A percentile compares a stretch with the other conserved stretches of the same genome.
Conservation (phyloP, 306 rosid species). For the Alnus glutinosa region DNA sequence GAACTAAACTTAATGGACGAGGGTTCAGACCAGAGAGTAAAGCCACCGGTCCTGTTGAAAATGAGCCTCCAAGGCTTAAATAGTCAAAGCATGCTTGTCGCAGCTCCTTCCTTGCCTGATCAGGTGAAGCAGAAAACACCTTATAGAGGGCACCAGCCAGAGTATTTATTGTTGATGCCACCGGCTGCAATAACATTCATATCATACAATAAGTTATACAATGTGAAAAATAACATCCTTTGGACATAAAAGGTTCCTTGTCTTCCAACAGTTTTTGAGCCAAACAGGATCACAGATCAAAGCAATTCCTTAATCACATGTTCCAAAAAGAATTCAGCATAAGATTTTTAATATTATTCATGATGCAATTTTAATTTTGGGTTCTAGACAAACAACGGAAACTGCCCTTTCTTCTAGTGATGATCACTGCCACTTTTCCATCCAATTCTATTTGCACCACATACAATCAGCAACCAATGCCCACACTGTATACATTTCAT, state of each 20-base stretch:
- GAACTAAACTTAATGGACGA: conserved; percentile 53
- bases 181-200: conserved; percentile 40
- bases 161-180: conserved; percentile 64
- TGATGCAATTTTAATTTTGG: background rate
- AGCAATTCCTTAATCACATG: background rate
- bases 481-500: background rate
- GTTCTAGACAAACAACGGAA: background rate
- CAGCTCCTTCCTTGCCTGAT: conserved; percentile 49
- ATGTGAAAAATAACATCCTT: background rate
- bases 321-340: background rate
- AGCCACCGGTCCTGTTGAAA: conserved; percentile 55
- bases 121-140: conserved; percentile 53
- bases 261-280: background rate
- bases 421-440: background rate
- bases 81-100: conserved; percentile 61
- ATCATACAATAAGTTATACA: background rate
- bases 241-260: background rate
- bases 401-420: background rate
- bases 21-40: conserved; percentile 69
- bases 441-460: background rate
- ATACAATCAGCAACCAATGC: background rate
- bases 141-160: conserved; percentile 59
- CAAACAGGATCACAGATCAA: background rate
- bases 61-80: conserved; percentile 55
- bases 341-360: background rate